Evolutionary conservation across 2,329 filamentous ascomycete species (phyloP), one percentile per base, ranked within the genome.

Genomic region (Cercospora zeae-maydis): DNA sequence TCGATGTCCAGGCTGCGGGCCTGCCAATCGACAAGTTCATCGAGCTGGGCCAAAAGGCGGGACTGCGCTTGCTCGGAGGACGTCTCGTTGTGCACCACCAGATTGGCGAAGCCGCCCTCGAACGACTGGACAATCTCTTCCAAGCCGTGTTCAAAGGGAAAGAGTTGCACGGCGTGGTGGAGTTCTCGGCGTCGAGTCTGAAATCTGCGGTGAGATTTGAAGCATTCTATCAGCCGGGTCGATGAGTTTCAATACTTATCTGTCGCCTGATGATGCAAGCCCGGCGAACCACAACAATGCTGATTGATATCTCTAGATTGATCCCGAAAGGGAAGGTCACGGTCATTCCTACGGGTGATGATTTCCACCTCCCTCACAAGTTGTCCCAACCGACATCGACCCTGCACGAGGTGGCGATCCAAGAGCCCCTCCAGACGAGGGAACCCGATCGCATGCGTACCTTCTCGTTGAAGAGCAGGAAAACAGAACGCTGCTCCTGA

Each of bases 31-130:
- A 83, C 57, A 79, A 83, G 42, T 84, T 87, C 64, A 80, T 83
- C 9, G 78, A 80, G 61, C 75, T 84, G 37, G 86, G 81, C 1
- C 76, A 83, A 65, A 81, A 84, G 69, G 81, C 84, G 59, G 87
- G 87, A 0, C 68, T 91, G 60, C 82, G 78, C 65, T 72, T 88
- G 13, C 68, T 79, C 9, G 84, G 84, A 33, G 83, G 83, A 3
- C 78, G 88, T 62, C 73, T 91, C 57, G 88, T 91, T 1, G 79
- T 89, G 19, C 88, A 91, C 75, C 90, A 89, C 75, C 88, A 93
- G 80, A 87, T 91, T 66, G 86, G 85, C 14, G 84, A 87, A 0
- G 84, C 86, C 68, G 85, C 88, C 1, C 78, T 92, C 51, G 73
- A 77, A 24, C 79, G 79, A 60, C 74, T 90, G 33, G 82, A 84